Evolutionary conservation across 345 rosid genomes (phyloP).

Genomic region (Euclidium syriacum): DNA sequence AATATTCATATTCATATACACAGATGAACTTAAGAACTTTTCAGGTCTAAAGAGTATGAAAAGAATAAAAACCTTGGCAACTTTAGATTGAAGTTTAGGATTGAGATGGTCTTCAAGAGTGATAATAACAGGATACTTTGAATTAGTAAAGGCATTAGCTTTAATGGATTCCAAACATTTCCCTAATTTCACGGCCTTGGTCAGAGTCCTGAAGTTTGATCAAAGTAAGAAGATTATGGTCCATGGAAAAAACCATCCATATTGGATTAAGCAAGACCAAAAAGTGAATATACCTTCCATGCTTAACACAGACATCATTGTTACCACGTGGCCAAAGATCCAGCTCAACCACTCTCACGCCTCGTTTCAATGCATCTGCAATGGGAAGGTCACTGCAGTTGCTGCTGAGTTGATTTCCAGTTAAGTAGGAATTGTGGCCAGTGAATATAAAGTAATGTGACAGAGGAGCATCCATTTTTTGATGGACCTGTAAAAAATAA

Average conservation of each 20-base stretch:
- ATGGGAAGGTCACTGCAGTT: slow-evolving; percentile 92
- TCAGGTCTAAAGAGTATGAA: not conserved
- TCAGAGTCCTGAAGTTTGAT: slow-evolving; percentile 59
- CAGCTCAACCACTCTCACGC: slow-evolving; percentile 89
- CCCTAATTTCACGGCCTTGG: slow-evolving; percentile 62
- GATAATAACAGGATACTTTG: slow-evolving; percentile 64
- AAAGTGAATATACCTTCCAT: slow-evolving; percentile 61
- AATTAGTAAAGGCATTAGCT: slow-evolving; percentile 58
- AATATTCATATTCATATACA: not conserved
- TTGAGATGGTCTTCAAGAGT: slow-evolving; percentile 81
- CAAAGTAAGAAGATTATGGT: not conserved
- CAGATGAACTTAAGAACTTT: not conserved
- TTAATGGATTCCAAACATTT: slow-evolving; percentile 64
- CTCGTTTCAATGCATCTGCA: slow-evolving; percentile 61
- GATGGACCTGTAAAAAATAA: slow-evolving; percentile 62
- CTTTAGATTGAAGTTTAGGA: slow-evolving; percentile 69
- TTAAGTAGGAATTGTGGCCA: slow-evolving; percentile 90
- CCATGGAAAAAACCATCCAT: not conserved
- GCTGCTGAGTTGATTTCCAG: slow-evolving; percentile 92
- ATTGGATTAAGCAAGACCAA: not conserved
- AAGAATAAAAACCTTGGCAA: slow-evolving; percentile 33
- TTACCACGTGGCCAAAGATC: slow-evolving; percentile 83
- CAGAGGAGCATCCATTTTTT: slow-evolving; percentile 78
- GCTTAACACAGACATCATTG: slow-evolving; percentile 69
- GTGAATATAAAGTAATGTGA: slow-evolving; percentile 87